phyloP scores from a whole-genome alignment of 148 eudicot species.

The Persicaria maculosa region DNA sequence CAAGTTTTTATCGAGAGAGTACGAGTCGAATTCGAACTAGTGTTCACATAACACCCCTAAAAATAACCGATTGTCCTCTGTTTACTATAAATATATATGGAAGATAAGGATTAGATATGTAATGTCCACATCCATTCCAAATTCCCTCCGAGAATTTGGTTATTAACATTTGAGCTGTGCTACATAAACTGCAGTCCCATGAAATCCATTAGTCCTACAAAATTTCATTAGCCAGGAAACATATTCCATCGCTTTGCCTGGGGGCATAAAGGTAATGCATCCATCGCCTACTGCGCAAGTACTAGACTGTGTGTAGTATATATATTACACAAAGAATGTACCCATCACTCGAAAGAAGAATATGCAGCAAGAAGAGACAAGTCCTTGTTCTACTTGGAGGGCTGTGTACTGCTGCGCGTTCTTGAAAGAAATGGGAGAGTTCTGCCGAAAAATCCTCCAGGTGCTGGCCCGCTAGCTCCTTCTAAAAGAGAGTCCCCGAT shows the following conservation, averaged over 20 bases:
- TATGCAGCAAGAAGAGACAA: constrained; percentile 1
- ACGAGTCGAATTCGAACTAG: no score
- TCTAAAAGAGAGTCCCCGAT: background rate
- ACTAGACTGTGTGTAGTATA: background rate
- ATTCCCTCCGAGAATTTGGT: background rate
- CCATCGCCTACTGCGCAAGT: background rate
- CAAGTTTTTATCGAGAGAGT: no score
- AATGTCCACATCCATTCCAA: background rate
- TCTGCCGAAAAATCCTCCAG: constrained; percentile 1
- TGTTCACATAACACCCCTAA: no score
- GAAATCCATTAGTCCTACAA: constrained; percentile 8
- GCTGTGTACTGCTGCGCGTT: constrained; percentile 39
- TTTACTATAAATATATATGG: background rate
- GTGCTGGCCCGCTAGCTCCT: background rate
- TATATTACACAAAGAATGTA: constrained; percentile 1
- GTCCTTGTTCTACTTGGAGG: constrained; percentile 32
- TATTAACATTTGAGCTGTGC: constrained; percentile 9
- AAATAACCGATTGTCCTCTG: background rate
- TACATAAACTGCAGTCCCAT: background rate
- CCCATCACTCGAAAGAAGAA: background rate
- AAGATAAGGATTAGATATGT: background rate
- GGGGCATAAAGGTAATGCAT: constrained; percentile 4
- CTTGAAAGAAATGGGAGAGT: constrained; percentile 43
- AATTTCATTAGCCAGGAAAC: constrained; percentile 5
- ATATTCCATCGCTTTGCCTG: constrained; percentile 7